Conservation (phyloP, 2,329 filamentous ascomycete genomes). For the Neonectria punicea region DNA sequence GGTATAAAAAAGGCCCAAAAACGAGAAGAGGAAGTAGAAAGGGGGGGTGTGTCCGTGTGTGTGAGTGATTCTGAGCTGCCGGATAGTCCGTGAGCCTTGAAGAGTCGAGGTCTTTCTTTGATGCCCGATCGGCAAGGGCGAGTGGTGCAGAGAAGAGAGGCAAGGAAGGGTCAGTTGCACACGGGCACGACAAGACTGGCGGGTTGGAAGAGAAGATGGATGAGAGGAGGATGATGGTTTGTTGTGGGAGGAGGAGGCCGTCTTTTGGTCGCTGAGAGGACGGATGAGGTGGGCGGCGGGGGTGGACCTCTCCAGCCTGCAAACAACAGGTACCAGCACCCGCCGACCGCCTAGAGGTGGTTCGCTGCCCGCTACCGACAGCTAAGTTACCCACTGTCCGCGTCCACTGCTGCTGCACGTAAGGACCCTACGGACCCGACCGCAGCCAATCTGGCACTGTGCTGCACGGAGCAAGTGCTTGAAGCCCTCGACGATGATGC, state of each 20-base stretch:
- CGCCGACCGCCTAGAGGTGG: not conserved
- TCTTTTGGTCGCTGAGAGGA: slow-evolving; percentile 17
- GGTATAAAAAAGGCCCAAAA: slow-evolving; percentile 32
- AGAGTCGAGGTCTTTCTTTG: slow-evolving; percentile 6
- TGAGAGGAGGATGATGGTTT: slow-evolving; percentile 8
- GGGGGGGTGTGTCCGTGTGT: not conserved
- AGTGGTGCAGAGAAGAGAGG: slow-evolving; percentile 16
- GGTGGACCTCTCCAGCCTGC: not conserved
- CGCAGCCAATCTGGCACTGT: not conserved
- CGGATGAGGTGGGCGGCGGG: not conserved
- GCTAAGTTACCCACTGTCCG: not conserved
- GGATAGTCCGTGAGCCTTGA: slow-evolving; percentile 28
- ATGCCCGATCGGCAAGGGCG: slow-evolving; percentile 21
- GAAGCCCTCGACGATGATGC: not conserved
- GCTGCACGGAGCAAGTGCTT: not conserved
- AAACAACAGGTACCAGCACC: not conserved
- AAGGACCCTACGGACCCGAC: too few species aligned
- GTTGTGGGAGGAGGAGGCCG: slow-evolving; percentile 14
- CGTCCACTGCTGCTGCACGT: not conserved
- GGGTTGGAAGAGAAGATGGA: slow-evolving; percentile 14
- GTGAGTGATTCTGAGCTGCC: slow-evolving; percentile 23
- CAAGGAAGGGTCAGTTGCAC: slow-evolving; percentile 1
- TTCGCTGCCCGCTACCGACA: not conserved
- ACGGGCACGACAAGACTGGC: slow-evolving; percentile 9
- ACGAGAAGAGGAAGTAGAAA: slow-evolving; percentile 31